Evolutionary conservation across 257 asterid species (phyloP).

Genomic region (Fraxinus americana): DNA sequence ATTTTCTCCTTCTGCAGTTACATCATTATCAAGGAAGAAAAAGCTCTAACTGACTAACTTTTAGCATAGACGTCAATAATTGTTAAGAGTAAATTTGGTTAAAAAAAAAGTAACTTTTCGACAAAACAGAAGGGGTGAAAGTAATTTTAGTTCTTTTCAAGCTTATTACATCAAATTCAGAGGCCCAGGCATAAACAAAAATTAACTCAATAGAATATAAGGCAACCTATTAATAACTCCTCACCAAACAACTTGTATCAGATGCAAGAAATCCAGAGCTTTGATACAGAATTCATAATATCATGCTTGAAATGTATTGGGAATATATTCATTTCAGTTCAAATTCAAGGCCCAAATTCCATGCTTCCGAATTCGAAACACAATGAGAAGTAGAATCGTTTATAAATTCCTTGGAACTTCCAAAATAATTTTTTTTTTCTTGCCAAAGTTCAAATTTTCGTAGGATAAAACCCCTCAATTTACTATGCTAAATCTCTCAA

Average conservation of each 20-base stretch:
- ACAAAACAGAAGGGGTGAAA: background rate
- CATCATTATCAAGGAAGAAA: slow-evolving; percentile 9
- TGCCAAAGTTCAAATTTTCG: background rate
- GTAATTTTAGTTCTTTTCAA: background rate
- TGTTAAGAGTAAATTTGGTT: background rate
- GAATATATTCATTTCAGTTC: background rate
- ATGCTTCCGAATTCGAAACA: slow-evolving; percentile 9
- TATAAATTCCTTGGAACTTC: background rate
- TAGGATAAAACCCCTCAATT: background rate
- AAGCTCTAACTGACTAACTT: background rate
- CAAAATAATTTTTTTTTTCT: background rate
- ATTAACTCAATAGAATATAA: background rate
- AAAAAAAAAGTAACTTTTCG: background rate
- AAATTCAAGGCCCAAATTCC: background rate
- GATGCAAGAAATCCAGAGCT: background rate
- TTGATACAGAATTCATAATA: slow-evolving; percentile 9
- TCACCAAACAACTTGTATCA: background rate
- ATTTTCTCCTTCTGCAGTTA: slow-evolving; percentile 57
- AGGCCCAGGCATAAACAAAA: background rate
- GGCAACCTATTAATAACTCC: background rate
- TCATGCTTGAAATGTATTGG: background rate
- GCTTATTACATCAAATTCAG: background rate
- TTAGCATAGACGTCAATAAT: background rate
- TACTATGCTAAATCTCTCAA: background rate
- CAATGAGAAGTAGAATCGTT: background rate